Percentiles rank a stretch among this genome's conserved stretches.
Evolutionary conservation across 768 basidiomycete genomes (phyloP).

Genomic region (Lactifluus rugatus): DNA sequence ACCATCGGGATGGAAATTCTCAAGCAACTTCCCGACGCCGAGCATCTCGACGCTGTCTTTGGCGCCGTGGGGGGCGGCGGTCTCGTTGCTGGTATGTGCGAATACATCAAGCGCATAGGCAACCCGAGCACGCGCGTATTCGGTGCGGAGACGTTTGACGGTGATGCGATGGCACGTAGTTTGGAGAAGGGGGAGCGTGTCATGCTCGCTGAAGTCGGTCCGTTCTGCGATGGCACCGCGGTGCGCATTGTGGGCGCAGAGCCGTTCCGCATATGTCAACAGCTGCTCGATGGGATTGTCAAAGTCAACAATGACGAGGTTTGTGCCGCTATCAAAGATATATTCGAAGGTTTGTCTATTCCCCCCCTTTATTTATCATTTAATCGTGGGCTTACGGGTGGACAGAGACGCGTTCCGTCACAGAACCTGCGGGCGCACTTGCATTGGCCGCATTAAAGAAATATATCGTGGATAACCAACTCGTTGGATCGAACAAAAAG

Average conservation of each 20-base stretch:
- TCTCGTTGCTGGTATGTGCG: slow-evolving; percentile 78
- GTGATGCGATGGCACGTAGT: slow-evolving; percentile 86
- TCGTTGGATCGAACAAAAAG: slow-evolving; percentile 73
- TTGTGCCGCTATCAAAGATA: slow-evolving; percentile 97
- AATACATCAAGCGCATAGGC: slow-evolving; percentile 90
- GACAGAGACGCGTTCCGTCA: slow-evolving; percentile 87
- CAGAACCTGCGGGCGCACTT: slow-evolving; percentile 93
- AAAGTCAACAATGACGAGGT: slow-evolving; percentile 92
- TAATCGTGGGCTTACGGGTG: background rate
- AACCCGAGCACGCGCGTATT: slow-evolving; percentile 70
- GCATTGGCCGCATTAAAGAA: slow-evolving; percentile 87
- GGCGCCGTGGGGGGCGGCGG: slow-evolving; percentile 93
- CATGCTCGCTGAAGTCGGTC: slow-evolving; percentile 80
- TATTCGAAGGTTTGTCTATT: slow-evolving; percentile 68
- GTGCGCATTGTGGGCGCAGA: slow-evolving; percentile 94
- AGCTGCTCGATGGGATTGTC: slow-evolving; percentile 72
- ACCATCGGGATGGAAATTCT: slow-evolving; percentile 92
- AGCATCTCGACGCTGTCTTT: slow-evolving; percentile 76
- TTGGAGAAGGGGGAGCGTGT: slow-evolving; percentile 74
- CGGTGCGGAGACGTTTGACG: slow-evolving; percentile 93
- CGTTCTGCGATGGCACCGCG: slow-evolving; percentile 96
- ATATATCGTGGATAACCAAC: slow-evolving; percentile 70
- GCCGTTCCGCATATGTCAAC: slow-evolving; percentile 84
- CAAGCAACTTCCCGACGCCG: slow-evolving; percentile 73
- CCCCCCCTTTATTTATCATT: background rate